phyloP scores from a whole-genome alignment of 768 basidiomycete genomes.

The Hysterangium stoloniferum region DNA sequence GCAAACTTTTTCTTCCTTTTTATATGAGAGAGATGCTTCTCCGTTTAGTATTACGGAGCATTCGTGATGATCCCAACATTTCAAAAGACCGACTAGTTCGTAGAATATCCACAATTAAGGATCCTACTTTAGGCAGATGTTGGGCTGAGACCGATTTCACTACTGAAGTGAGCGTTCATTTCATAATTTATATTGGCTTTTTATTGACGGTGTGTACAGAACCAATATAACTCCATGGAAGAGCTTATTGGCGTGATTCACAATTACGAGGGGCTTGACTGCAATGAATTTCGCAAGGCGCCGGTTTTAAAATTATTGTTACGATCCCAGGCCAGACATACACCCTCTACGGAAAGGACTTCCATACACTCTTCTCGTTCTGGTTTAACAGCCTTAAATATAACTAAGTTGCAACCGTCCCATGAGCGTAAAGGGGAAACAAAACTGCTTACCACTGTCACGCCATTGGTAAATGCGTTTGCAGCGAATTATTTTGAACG shows the following conservation, averaged over 20 bases:
- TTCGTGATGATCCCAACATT: background rate
- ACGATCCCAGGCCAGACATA: background rate
- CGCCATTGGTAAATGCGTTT: background rate
- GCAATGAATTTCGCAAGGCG: background rate
- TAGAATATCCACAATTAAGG: slow-evolving; percentile 23
- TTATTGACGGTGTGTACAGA: no score
- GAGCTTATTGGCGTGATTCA: background rate
- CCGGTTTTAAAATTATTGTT: background rate
- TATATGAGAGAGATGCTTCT: slow-evolving; percentile 43
- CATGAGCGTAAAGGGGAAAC: no score
- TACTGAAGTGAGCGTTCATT: background rate
- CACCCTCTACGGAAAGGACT: no score
- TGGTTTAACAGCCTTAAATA: no score
- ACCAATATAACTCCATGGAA: no score
- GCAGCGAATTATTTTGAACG: background rate
- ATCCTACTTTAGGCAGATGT: slow-evolving; percentile 33
- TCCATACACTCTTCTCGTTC: background rate
- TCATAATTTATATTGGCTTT: no score
- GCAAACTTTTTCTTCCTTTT: slow-evolving; percentile 36
- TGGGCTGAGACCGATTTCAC: background rate
- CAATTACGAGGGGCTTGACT: background rate
- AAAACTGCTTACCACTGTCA: background rate
- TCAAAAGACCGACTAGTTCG: background rate
- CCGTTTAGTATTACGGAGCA: slow-evolving; percentile 36
- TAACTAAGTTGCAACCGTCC: no score